Percentiles rank a stretch among this genome's conserved stretches.
These are phyloP conservation scores for Heliocybe sulcata DNA, from an alignment of 1,284 basidiomycete genomes.

Conservation along the genomic window DNA sequence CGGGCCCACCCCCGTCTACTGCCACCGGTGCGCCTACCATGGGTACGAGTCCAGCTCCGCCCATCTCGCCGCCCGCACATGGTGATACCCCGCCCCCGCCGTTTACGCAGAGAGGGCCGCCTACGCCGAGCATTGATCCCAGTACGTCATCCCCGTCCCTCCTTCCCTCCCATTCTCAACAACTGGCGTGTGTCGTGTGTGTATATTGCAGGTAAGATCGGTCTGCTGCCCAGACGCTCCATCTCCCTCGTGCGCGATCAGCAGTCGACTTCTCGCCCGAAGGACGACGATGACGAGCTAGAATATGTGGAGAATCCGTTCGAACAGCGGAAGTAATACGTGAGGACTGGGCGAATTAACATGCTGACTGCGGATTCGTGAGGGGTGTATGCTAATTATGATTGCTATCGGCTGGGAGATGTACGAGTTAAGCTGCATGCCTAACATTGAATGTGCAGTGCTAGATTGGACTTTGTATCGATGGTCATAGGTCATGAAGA, in stretches of 20 bases:
- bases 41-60: constrained; percentile 3
- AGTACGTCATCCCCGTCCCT: constrained; percentile 14
- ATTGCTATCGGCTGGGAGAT: neutral
- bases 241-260: constrained; percentile 49
- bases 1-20: neutral
- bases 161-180: neutral
- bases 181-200: no score
- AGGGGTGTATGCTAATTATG: constrained; percentile 3
- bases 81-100: constrained; percentile 18
- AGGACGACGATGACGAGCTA: constrained; percentile 23
- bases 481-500: neutral
- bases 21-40: neutral
- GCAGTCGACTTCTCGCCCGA: neutral
- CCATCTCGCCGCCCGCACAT: constrained; percentile 14
- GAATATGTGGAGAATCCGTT: constrained; percentile 68
- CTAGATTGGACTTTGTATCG: neutral
- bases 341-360: neutral
- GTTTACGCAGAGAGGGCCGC: constrained; percentile 13
- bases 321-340: constrained; percentile 29
- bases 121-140: constrained; percentile 17
- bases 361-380: no score
- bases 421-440: neutral
- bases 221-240: constrained; percentile 67
- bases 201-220: constrained; percentile 41
- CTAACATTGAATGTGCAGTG: neutral